These are phyloP conservation scores for Pseudonitzschia pungens DNA, from an alignment of 108 stramenopile species.

Conservation along the genomic window DNA sequence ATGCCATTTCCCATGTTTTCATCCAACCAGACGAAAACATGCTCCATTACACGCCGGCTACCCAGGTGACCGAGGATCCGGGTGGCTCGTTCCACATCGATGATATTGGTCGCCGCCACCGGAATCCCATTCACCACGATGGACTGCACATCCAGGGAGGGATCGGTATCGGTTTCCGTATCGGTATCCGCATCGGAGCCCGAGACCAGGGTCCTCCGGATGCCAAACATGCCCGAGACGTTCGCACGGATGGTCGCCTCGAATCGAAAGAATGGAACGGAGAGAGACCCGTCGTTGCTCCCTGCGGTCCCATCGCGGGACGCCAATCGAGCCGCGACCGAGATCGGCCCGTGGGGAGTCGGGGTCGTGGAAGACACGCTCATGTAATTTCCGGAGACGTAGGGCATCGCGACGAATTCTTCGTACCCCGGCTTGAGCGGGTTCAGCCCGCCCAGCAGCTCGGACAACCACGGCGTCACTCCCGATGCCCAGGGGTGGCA, in stretches of 20 bases:
- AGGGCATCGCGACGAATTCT: conserved; percentile 27
- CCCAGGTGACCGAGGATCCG: not conserved
- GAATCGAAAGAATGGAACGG: not conserved
- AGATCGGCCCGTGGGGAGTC: conserved; percentile 32
- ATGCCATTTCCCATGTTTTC: not conserved
- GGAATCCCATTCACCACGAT: not conserved
- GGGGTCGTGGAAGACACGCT: conserved; percentile 14
- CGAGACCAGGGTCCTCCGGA: not conserved
- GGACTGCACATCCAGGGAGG: not conserved
- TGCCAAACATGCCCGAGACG: not conserved
- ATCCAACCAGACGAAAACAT: not conserved
- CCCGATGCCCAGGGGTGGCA: conserved; percentile 55
- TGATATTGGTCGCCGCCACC: not conserved
- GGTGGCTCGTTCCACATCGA: not conserved
- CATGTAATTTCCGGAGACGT: conserved; percentile 26
- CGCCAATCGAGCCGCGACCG: conserved; percentile 26
- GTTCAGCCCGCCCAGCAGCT: conserved; percentile 23
- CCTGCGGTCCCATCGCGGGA: too few species aligned
- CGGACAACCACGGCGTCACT: conserved; percentile 46
- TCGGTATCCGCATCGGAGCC: not conserved
- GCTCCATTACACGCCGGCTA: not conserved
- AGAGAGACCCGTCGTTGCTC: too few species aligned
- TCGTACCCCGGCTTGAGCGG: conserved; percentile 36
- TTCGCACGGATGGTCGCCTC: not conserved
- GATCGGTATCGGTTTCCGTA: not conserved